Percentiles rank a stretch among this genome's conserved stretches.
Evolutionary conservation across 177 flowering plant species (phyloP).

Genomic region (Telopea speciosissima): DNA sequence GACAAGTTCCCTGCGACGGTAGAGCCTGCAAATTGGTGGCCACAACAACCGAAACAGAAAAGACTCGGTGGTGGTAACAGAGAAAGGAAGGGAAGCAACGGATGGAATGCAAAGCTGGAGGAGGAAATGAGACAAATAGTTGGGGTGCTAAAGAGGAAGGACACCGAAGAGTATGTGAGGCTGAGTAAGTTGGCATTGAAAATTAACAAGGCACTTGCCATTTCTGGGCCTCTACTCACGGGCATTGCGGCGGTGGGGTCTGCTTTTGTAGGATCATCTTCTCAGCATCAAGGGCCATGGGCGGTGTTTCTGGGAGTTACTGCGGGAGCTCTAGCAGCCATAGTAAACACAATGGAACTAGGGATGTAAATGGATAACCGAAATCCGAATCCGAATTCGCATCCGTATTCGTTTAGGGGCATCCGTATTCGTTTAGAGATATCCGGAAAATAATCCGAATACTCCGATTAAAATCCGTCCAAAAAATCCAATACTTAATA

Average conservation of each 20-base stretch:
- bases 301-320: constrained; percentile 18
- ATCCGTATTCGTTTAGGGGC: too few relatives aligned
- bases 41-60: background rate
- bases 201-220: constrained; percentile 17
- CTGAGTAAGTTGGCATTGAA: constrained; percentile 20
- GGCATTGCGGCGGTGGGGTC: constrained; percentile 21
- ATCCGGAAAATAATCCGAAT: too few relatives aligned
- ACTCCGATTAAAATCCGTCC: too few relatives aligned
- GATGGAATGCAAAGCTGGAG: constrained; percentile 6
- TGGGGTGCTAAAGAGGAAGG: constrained; percentile 13
- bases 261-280: constrained; percentile 15
- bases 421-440: too few relatives aligned
- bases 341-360: constrained; percentile 23
- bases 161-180: constrained; percentile 9
- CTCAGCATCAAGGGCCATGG: constrained; percentile 8
- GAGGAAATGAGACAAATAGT: constrained; percentile 12
- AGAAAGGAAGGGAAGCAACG: background rate
- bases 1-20: constrained; percentile 22
- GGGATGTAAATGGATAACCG: too few relatives aligned
- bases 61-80: too few relatives aligned
- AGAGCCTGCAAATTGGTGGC: background rate
- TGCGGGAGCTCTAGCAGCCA: constrained; percentile 22
- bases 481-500: too few relatives aligned
- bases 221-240: constrained; percentile 20
- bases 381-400: too few relatives aligned